A percentile compares a stretch with the other conserved stretches of the same genome.
Evolutionary conservation across 2,329 filamentous ascomycete species (phyloP).

Genomic region (Chrysoporthe deuterocubensis): DNA sequence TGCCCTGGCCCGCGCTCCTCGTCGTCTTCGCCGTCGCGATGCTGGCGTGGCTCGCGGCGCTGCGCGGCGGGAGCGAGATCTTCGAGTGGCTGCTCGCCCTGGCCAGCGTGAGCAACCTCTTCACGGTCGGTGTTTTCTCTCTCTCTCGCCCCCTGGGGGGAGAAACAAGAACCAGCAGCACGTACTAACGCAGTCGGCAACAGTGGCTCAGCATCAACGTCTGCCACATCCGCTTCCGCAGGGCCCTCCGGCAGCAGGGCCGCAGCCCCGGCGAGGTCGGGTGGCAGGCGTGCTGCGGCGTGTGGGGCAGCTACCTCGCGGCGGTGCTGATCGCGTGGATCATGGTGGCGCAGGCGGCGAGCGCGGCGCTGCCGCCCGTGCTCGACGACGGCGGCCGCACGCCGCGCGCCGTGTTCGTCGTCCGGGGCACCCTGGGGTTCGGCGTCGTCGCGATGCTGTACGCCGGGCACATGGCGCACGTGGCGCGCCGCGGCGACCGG

Average conservation of each 20-base stretch:
- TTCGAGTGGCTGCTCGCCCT: slow-evolving; percentile 57
- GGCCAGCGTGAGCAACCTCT: slow-evolving; percentile 49
- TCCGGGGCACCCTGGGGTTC: slow-evolving; percentile 19
- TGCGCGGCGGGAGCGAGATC: slow-evolving; percentile 41
- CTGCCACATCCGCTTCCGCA: slow-evolving; percentile 50
- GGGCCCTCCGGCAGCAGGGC: slow-evolving; percentile 44
- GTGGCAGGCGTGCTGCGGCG: slow-evolving; percentile 38
- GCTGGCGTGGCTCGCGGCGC: slow-evolving; percentile 49
- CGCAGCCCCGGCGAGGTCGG: slow-evolving; percentile 41
- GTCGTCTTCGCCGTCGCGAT: slow-evolving; percentile 42
- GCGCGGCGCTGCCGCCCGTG: slow-evolving; percentile 33
- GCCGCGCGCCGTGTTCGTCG: slow-evolving; percentile 25
- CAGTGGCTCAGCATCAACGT: slow-evolving; percentile 51
- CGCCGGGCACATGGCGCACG: slow-evolving; percentile 9
- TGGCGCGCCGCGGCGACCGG: background rate
- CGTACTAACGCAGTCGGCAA: background rate
- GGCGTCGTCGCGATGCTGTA: slow-evolving; percentile 17
- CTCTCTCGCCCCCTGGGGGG: too few species aligned
- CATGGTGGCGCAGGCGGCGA: slow-evolving; percentile 38
- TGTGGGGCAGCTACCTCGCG: slow-evolving; percentile 34
- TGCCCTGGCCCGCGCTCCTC: slow-evolving; percentile 35
- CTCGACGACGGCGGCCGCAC: background rate
- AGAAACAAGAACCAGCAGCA: too few species aligned
- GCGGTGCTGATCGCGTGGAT: slow-evolving; percentile 37
- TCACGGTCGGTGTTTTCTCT: slow-evolving; percentile 37